Conservation (phyloP, 2,329 filamentous ascomycete species). For the Verticillium tricorpus region DNA sequence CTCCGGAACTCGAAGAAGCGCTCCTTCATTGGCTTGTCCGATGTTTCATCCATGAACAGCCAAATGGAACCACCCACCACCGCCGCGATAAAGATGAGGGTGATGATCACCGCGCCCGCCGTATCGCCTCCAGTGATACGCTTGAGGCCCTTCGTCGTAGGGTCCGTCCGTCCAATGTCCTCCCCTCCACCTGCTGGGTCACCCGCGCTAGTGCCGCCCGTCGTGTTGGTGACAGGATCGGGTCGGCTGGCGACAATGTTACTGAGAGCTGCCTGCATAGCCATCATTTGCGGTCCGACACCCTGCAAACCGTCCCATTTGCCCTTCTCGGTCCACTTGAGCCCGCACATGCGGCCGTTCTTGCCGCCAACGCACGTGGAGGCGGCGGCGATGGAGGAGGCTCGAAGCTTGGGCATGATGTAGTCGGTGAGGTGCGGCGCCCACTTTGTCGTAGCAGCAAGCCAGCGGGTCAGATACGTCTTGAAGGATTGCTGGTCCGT, state of each 20-base stretch:
- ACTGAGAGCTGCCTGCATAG: slow-evolving; percentile 59
- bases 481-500: slow-evolving; percentile 61
- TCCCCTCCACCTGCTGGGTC: slow-evolving; percentile 40
- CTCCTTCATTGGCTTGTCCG: slow-evolving; percentile 23
- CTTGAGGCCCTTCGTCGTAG: slow-evolving; percentile 27
- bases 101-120: slow-evolving; percentile 64
- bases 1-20: slow-evolving; percentile 24
- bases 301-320: slow-evolving; percentile 56
- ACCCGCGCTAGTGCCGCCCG: slow-evolving; percentile 54
- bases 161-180: slow-evolving; percentile 34
- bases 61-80: slow-evolving; percentile 49
- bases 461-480: slow-evolving; percentile 57
- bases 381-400: slow-evolving; percentile 54
- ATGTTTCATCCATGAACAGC: slow-evolving; percentile 44
- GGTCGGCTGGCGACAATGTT: slow-evolving; percentile 47
- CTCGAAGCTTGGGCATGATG: slow-evolving; percentile 48
- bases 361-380: slow-evolving; percentile 52
- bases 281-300: slow-evolving; percentile 68
- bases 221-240: slow-evolving; percentile 36
- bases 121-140: slow-evolving; percentile 44
- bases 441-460: slow-evolving; percentile 59
- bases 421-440: slow-evolving; percentile 51
- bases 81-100: slow-evolving; percentile 50
- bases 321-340: slow-evolving; percentile 51
- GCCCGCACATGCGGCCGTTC: slow-evolving; percentile 54